phyloP scores from a whole-genome alignment of 768 basidiomycete genomes.

The Podaxis carcinomalis region DNA sequence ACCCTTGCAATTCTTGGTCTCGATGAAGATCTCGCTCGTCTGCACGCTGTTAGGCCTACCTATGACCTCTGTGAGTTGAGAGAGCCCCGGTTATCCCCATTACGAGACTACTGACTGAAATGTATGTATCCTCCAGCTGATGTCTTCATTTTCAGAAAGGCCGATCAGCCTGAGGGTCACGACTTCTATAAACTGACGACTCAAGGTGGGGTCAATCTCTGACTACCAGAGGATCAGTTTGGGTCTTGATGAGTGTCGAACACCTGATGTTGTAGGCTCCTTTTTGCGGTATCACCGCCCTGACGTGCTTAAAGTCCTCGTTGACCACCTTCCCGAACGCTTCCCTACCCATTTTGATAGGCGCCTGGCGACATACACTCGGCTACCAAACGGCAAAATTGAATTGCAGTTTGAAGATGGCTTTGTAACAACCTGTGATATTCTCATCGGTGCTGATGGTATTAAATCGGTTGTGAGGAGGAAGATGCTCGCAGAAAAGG shows the following conservation, averaged over 20 bases:
- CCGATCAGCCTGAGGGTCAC: conserved; percentile 17
- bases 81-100: background rate
- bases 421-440: conserved; percentile 39
- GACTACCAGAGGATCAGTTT: background rate
- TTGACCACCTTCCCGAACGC: conserved; percentile 34
- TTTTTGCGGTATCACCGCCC: conserved; percentile 39
- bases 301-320: conserved; percentile 45
- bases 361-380: conserved; percentile 38
- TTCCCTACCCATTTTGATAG: conserved; percentile 34
- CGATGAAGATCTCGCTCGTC: conserved; percentile 25
- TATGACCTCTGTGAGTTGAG: conserved; percentile 18
- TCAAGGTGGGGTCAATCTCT: conserved; percentile 12
- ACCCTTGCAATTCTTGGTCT: conserved; percentile 36
- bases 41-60: conserved; percentile 20
- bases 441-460: conserved; percentile 40
- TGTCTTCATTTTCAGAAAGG: conserved; percentile 23
- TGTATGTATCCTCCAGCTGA: conserved; percentile 10
- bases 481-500: conserved; percentile 19
- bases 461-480: conserved; percentile 31
- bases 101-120: background rate
- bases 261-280: conserved; percentile 14
- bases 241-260: background rate
- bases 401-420: conserved; percentile 43
- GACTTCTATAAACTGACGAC: conserved; percentile 18
- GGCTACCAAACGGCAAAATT: conserved; percentile 18